These are phyloP conservation scores for Sporothrix schenckii DNA, from an alignment of 2,329 filamentous ascomycete species.

Conservation along the genomic window DNA sequence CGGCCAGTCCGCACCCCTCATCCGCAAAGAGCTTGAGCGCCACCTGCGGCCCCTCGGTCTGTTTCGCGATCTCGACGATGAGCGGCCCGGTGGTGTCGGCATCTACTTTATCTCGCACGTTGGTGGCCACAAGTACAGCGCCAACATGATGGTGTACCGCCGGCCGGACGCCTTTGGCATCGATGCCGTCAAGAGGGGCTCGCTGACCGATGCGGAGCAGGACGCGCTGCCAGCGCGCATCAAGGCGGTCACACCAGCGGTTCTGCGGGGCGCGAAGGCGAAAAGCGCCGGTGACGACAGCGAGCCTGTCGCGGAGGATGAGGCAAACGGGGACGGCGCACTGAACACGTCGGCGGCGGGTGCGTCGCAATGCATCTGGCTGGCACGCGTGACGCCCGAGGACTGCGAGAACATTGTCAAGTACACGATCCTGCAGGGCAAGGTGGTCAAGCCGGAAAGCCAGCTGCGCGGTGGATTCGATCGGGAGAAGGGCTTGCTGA, in stretches of 20 bases:
- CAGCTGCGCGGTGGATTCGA: slow-evolving; percentile 93
- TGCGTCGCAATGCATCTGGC: slow-evolving; percentile 89
- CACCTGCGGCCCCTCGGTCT: slow-evolving; percentile 83
- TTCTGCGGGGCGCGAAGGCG: slow-evolving; percentile 39
- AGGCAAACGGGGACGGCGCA: slow-evolving; percentile 35
- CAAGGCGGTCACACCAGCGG: slow-evolving; percentile 39
- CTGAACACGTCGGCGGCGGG: slow-evolving; percentile 47
- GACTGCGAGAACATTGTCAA: slow-evolving; percentile 91
- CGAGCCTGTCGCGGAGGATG: slow-evolving; percentile 45
- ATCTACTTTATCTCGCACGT: slow-evolving; percentile 97
- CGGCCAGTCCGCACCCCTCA: slow-evolving; percentile 86
- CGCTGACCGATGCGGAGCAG: slow-evolving; percentile 45
- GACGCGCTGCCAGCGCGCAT: slow-evolving; percentile 38
- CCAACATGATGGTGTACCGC: slow-evolving; percentile 92
- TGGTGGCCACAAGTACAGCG: slow-evolving; percentile 93
- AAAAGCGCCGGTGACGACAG: slow-evolving; percentile 36
- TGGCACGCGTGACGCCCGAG: slow-evolving; percentile 80
- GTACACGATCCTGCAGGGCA: slow-evolving; percentile 89
- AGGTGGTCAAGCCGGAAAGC: slow-evolving; percentile 84
- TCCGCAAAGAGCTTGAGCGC: slow-evolving; percentile 86
- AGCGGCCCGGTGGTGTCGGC: slow-evolving; percentile 85
- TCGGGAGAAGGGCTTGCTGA: slow-evolving; percentile 74
- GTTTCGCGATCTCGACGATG: slow-evolving; percentile 84
- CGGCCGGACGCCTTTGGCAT: slow-evolving; percentile 61
- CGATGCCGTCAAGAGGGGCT: slow-evolving; percentile 49